These are phyloP conservation scores for Kluyveromyces marxianus DNA, from an alignment of 1,139 yeast species.

Conservation along the genomic window DNA sequence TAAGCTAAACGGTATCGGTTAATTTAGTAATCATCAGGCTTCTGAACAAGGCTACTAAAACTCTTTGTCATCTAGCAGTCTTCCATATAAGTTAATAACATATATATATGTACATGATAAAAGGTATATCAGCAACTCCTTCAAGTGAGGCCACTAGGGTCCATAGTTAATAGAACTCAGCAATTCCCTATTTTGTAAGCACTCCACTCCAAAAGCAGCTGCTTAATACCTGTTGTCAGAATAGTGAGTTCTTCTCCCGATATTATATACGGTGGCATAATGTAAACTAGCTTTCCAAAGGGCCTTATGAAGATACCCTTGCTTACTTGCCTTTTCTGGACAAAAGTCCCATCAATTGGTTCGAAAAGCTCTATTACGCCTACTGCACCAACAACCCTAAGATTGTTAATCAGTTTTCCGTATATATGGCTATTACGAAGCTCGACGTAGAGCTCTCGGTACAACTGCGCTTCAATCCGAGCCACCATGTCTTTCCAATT, in stretches of 20 bases:
- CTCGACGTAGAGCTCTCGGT: constrained; percentile 16
- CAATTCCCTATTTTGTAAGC: not conserved
- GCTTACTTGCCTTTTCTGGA: constrained; percentile 19
- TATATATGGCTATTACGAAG: constrained; percentile 12
- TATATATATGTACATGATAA: too few relatives aligned
- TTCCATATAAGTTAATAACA: too few relatives aligned
- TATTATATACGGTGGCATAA: constrained; percentile 29
- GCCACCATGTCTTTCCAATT: constrained; percentile 21
- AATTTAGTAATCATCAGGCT: too few relatives aligned
- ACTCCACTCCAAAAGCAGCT: constrained; percentile 4
- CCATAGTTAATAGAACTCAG: not conserved
- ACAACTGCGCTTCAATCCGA: constrained; percentile 19
- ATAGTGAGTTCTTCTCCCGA: constrained; percentile 13
- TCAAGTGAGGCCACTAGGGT: too few relatives aligned
- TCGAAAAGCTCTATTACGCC: constrained; percentile 27
- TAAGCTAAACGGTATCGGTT: too few relatives aligned
- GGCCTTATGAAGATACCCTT: constrained; percentile 27
- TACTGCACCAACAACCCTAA: constrained; percentile 29
- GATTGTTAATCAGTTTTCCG: constrained; percentile 18
- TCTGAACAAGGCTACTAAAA: too few relatives aligned
- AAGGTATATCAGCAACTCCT: too few relatives aligned
- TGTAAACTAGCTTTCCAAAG: constrained; percentile 23
- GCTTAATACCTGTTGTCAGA: constrained; percentile 4
- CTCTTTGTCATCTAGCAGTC: too few relatives aligned
- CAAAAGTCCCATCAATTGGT: constrained; percentile 19